Evolutionary conservation across 208 protist species (phyloP).

Genomic region (Wallacemonas sp.): DNA sequence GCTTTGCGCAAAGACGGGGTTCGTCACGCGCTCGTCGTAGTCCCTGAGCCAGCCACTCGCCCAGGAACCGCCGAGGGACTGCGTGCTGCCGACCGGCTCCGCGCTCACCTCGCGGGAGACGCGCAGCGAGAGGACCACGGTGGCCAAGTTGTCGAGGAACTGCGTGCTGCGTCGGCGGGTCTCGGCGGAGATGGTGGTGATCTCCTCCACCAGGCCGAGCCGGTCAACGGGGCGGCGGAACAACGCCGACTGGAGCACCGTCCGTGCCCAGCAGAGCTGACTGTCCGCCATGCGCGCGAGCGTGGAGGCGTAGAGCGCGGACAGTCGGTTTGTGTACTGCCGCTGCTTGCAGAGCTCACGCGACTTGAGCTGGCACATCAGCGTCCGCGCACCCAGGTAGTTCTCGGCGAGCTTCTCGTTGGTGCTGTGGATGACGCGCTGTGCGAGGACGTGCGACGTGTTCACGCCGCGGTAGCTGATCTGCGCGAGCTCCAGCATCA

Average conservation of each 20-base stretch:
- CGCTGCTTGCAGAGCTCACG: constrained; percentile 74
- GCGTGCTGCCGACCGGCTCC: constrained; percentile 14
- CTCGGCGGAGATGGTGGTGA: constrained; percentile 31
- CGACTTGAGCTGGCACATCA: constrained; percentile 61
- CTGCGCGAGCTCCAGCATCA: constrained; percentile 65
- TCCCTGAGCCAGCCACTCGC: constrained; percentile 72
- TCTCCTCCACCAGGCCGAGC: constrained; percentile 34
- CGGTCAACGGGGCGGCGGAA: constrained; percentile 62
- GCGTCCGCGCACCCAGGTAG: constrained; percentile 44
- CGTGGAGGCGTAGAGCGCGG: constrained; percentile 43
- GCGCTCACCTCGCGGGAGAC: constrained; percentile 29
- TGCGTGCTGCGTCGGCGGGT: constrained; percentile 49
- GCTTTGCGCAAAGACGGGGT: constrained; percentile 39
- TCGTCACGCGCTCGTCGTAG: constrained; percentile 47
- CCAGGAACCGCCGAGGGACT: constrained; percentile 51
- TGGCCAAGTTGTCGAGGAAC: constrained; percentile 54
- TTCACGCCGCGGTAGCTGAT: constrained; percentile 77
- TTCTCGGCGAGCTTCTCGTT: constrained; percentile 73
- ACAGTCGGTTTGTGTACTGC: constrained; percentile 46
- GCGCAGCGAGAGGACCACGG: constrained; percentile 55
- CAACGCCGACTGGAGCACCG: constrained; percentile 50
- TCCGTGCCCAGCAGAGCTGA: constrained; percentile 45
- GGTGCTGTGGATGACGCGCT: constrained; percentile 72
- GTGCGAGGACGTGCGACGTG: constrained; percentile 76
- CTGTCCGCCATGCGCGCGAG: constrained; percentile 54